These are phyloP conservation scores for Gnetum montanum DNA, from an alignment of 75 land plant genomes.

Conservation along the genomic window DNA sequence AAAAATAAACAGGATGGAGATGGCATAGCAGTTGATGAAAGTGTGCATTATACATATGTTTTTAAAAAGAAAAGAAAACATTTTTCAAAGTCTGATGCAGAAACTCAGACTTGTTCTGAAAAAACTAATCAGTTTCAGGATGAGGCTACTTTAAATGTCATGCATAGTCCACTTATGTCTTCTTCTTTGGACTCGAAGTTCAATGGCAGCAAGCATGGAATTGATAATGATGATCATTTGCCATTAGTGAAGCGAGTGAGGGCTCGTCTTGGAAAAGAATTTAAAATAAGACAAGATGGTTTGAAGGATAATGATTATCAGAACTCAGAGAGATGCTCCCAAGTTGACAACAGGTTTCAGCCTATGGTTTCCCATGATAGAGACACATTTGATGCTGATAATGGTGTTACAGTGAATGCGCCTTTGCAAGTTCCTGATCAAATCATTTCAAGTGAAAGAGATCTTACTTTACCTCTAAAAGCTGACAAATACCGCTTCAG, in stretches of 20 bases:
- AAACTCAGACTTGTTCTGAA: background rate
- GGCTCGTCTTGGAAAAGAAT: constrained; percentile 41
- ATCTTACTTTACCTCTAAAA: constrained; percentile 30
- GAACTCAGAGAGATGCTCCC: background rate
- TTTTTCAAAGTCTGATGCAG: constrained; percentile 19
- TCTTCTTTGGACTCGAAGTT: constrained; percentile 9
- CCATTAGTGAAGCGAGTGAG: constrained; percentile 79
- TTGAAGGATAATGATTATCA: background rate
- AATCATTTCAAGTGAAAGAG: constrained; percentile 9
- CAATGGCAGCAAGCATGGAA: constrained; percentile 9
- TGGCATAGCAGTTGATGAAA: background rate
- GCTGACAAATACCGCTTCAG: constrained; percentile 33
- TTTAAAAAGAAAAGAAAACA: constrained; percentile 43
- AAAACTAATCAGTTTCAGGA: background rate
- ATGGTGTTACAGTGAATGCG: constrained; percentile 1
- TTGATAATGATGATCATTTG: constrained; percentile 68
- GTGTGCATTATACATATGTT: constrained; percentile 1
- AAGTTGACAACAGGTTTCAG: background rate
- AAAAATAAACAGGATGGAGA: background rate
- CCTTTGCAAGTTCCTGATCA: constrained; percentile 6
- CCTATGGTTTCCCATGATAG: background rate
- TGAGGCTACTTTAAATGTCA: background rate
- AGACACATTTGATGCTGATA: constrained; percentile 6
- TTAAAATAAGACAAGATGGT: constrained; percentile 6
- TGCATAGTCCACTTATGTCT: background rate